These are phyloP conservation scores for Bothia castanella DNA, from an alignment of 1,284 basidiomycete genomes.

Conservation along the genomic window DNA sequence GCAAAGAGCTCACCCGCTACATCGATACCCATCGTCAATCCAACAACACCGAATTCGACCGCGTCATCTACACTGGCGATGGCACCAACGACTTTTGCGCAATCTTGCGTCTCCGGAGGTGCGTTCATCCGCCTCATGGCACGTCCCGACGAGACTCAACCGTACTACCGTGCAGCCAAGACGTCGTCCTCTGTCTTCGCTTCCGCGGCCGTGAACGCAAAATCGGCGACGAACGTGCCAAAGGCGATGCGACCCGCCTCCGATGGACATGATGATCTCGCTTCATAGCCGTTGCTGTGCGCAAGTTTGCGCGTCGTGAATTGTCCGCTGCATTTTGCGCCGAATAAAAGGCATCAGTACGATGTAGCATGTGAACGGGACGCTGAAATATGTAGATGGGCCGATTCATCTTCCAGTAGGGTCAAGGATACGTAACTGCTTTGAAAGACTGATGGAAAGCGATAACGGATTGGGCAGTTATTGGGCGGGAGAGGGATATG, in stretches of 20 bases:
- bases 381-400: too few relatives aligned
- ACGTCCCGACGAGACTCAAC: neutral
- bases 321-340: too few relatives aligned
- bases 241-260: constrained; percentile 57
- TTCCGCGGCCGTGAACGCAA: constrained; percentile 73
- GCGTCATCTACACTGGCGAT: constrained; percentile 90
- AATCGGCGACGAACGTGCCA: constrained; percentile 54
- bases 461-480: too few relatives aligned
- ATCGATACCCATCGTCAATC: constrained; percentile 50
- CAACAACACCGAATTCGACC: constrained; percentile 62
- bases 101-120: constrained; percentile 75
- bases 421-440: too few relatives aligned
- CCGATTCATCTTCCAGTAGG: too few relatives aligned
- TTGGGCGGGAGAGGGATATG: too few relatives aligned
- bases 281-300: too few relatives aligned
- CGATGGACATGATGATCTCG: too few relatives aligned
- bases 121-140: constrained; percentile 22
- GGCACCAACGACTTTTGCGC: constrained; percentile 97
- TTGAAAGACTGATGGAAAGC: too few relatives aligned
- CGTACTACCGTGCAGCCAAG: constrained; percentile 49
- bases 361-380: too few relatives aligned
- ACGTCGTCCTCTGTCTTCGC: constrained; percentile 72
- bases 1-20: constrained; percentile 85
- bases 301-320: too few relatives aligned
- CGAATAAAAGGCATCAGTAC: too few relatives aligned